Base-by-base conservation (phyloP, 768 basidiomycete species). In the Rossbeevera mucosa region DNA sequence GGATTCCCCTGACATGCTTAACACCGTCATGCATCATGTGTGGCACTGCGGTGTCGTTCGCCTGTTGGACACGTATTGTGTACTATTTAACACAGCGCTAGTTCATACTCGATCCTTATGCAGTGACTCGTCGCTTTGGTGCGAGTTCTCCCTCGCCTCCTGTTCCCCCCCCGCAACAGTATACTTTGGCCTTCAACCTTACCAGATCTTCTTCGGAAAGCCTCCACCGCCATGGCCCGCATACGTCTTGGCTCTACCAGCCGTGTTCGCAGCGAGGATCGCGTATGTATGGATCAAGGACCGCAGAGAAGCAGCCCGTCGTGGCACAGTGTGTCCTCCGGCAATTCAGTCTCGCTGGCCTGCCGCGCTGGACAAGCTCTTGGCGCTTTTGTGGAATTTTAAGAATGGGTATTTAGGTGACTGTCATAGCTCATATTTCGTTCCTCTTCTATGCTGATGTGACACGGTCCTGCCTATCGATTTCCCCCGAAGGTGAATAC, bases 321-420 rank as follows among this genome's bases (percentile, higher is more conserved):
- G 72, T 20, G 80, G 80, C 4, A 80, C 80, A 25, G 73, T 74
- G 9, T 62, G 77, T 18, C 64, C 75, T 0, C 78, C 77, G 1
- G 63, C 53, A 14, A 61, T 68, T 0, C 54, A 60, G 22, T 77
- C 77, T 0, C 74, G 65, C 42, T 68, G 56, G 61, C 65, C 72
- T 7, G 80, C 77, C 25, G 78, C 75, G 52, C 16, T 78, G 4
- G 81, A 81, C 53, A 57, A 79, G 16, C 59, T 81, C 22, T 55
- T 57, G n/a, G 51, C 25, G 13, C 62, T 79, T 67, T 64, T 72
- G 47, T 56, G 68, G 46, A 71, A 73, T 26, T 74, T 72, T 48
- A 64, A 65, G 3, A 59, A 60, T 36, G 82, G 80, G 1, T 82
- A 83, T 63, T 72, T 73, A 18, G 79, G 82, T 76, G 54, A 5